Conservation (phyloP, 1,139 yeast species). For the Saccharomyces hybrid region DNA sequence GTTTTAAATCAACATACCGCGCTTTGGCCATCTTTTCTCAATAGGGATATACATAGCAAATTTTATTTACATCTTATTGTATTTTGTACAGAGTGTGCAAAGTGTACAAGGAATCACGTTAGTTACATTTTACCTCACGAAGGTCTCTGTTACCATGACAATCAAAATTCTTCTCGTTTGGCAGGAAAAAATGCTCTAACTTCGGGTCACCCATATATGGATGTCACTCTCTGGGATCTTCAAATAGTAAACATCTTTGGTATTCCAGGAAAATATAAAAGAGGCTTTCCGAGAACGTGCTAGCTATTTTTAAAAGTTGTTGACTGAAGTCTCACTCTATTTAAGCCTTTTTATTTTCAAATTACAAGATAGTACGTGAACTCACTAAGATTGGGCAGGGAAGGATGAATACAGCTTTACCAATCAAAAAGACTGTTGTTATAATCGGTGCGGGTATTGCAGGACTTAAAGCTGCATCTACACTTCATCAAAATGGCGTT, state of each 20-base stretch:
- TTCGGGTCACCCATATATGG: not conserved
- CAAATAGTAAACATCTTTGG: not conserved
- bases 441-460: constrained; percentile 81
- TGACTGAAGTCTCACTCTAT: not conserved
- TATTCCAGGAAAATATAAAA: not conserved
- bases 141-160: not conserved
- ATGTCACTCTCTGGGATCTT: not conserved
- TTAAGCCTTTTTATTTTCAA: not conserved
- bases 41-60: not conserved
- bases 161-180: not conserved
- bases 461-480: constrained; percentile 71
- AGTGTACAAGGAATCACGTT: not conserved
- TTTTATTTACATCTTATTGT: not conserved
- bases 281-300: not conserved
- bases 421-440: constrained; percentile 29
- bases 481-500: constrained; percentile 40
- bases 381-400: not conserved
- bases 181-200: not conserved
- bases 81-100: not conserved
- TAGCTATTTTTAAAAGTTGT: not conserved
- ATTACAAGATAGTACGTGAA: not conserved
- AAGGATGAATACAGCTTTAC: not conserved
- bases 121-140: not conserved
- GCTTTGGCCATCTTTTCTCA: too few species aligned
- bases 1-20: too few species aligned